Conservation (phyloP, 78 protist species). For the Dictyostelium purpureum region DNA sequence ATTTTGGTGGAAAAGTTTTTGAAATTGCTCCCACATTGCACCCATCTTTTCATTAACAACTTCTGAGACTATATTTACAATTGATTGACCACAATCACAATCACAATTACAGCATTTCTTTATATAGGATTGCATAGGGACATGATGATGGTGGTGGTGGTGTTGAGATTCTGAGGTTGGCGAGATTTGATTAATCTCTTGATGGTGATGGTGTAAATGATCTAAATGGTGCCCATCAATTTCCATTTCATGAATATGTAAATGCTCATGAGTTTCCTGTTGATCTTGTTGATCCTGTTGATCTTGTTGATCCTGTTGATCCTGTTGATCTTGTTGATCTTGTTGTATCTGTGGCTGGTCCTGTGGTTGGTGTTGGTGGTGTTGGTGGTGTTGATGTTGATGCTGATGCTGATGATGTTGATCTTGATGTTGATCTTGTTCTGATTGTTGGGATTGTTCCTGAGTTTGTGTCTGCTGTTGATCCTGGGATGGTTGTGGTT, state of each 20-base stretch:
- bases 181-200: background rate
- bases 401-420: background rate
- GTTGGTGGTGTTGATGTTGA: background rate
- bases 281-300: background rate
- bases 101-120: conserved; percentile 64
- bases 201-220: conserved; percentile 10
- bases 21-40: conserved; percentile 10
- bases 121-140: background rate
- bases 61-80: conserved; percentile 23
- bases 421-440: background rate
- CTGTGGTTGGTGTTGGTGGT: background rate
- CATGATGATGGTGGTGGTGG: conserved; percentile 16
- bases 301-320: background rate
- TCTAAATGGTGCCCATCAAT: background rate
- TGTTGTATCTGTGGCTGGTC: background rate
- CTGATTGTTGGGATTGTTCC: background rate
- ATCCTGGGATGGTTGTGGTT: background rate
- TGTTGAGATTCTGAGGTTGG: background rate
- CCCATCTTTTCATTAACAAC: conserved; percentile 38
- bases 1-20: background rate
- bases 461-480: background rate
- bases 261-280: background rate
- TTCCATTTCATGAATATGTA: background rate
- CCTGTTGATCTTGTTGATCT: background rate
- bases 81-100: conserved; percentile 72